Base-by-base conservation (phyloP, 2,329 filamentous ascomycete genomes). In the Cercospora citrullina region DNA sequence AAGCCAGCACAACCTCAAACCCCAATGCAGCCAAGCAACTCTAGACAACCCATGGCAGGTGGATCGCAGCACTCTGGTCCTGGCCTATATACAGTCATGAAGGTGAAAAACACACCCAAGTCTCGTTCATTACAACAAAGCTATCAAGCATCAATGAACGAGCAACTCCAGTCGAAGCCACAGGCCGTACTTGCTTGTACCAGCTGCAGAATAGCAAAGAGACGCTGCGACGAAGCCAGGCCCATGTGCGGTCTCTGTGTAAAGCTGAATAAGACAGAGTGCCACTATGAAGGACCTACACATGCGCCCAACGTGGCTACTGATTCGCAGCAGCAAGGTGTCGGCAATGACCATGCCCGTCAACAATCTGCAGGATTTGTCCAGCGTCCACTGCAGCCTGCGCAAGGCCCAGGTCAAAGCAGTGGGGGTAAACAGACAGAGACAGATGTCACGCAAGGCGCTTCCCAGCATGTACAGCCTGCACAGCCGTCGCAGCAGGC, bases 21-120 rank as follows among this genome's bases (percentile, higher is more conserved):
- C 31, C 48, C 62, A 7, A 33, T 53, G 4, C 64, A 60, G 33
- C 60, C 42, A 48, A 59, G 60, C 18, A 58, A 59, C 10, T 53
- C 51, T 59, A 64, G 60, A 39, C 67, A 60, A 2, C 57, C 62
- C 7, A 39, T 31, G 30, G 39, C 66, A n/a, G 28, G 31, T 16
- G 31, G n/a, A 12, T 65, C 59, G 9, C 59, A 66, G 33, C 31
- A 61, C 5, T 36, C 68, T 28, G 59, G 63, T 18, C 72, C 72
- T 48, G 72, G 70, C 9, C 63, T 75, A 5, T 75, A 73, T 67
- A 71, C 68, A 7, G 74, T 73, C 2, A 71, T 75, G 66, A 75
- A 75, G 33, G 66, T 57, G 30, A 57, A 63, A 12, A 39, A 48
- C 14, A 51, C 31, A 21, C 45, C 66, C 21, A 39, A 58, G 9